These are phyloP conservation scores for Calonectria hongkongensis DNA, from an alignment of 2,329 filamentous ascomycete species.

Conservation along the genomic window DNA sequence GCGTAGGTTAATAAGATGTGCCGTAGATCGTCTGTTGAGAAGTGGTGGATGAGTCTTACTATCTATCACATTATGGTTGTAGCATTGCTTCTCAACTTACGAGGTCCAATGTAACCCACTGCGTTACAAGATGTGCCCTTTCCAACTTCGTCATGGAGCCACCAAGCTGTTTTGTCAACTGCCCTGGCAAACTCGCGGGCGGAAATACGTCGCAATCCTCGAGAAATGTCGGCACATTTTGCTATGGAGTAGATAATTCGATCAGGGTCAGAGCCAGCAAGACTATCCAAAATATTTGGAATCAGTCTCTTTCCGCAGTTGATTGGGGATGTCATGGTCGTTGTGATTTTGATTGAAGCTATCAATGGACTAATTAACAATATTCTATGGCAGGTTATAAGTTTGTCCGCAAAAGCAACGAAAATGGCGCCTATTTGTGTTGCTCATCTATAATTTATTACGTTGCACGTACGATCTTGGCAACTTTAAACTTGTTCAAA, in stretches of 20 bases:
- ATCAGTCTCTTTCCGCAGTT: constrained; percentile 52
- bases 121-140: constrained; percentile 43
- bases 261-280: constrained; percentile 52
- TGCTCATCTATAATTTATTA: neutral
- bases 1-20: constrained; percentile 57
- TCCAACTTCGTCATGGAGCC: constrained; percentile 51
- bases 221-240: constrained; percentile 38
- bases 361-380: neutral
- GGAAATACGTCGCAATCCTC: constrained; percentile 50
- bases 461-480: neutral
- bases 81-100: constrained; percentile 48
- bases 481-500: neutral
- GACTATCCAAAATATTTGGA: constrained; percentile 54
- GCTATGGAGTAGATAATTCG: constrained; percentile 53
- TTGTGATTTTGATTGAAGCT: neutral
- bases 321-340: neutral
- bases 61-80: neutral
- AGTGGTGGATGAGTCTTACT: neutral
- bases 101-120: constrained; percentile 58
- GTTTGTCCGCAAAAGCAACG: neutral
- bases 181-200: constrained; percentile 52
- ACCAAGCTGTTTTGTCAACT: constrained; percentile 57
- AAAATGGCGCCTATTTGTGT: neutral
- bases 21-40: constrained; percentile 55
- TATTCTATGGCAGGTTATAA: neutral